Base-by-base conservation (phyloP, 2,329 filamentous ascomycete species). In the Gremmenia infestans region DNA sequence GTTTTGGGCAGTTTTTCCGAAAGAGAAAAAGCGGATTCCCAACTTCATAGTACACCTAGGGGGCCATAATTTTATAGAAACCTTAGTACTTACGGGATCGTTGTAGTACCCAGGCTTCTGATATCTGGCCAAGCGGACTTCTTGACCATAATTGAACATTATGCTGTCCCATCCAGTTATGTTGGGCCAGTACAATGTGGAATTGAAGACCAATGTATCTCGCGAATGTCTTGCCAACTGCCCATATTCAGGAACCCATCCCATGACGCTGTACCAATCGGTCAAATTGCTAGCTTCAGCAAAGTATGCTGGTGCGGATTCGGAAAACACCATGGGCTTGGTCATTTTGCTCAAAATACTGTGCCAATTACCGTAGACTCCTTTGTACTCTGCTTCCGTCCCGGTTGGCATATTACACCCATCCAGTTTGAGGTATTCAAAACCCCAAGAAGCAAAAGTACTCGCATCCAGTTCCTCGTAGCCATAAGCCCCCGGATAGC, bases 341-440 rank as follows among this genome's bases (percentile, higher is more conserved):
- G 56, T 37, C 58, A 65, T 48, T n/a, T 58, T 57, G 52, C 54
- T 55, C 52, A 54, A 61, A n/a, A 76, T 65, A 2, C 68, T 59
- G 52, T 76, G 72, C 77, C 77, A 80, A 14, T 70, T 62, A 1
- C 69, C 68, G 55, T 65, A 65, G 19, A 77, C 74, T 51, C 72
- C 68, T 47, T 72, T 63, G 57, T 74, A 72, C 68, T 73, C 74
- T 25, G 68, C 63, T n/a, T 68, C 59, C 1, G 72, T 74, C 9
- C 54, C 58, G 11, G 53, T 56, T 39, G 61, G 63, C 43, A 75
- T 68, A 54, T 76, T 71, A 66, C 80, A 84, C 64, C 83, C 83
- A 65, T 84, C 81, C 60, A 81, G 78, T 67, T 83, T 83, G 22
- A 81, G 68, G 56, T 81, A 85, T 63, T 83, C 80, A 52, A 85